These are phyloP conservation scores for Lepidium aucheri DNA, from an alignment of 345 rosid species.

Conservation along the genomic window DNA sequence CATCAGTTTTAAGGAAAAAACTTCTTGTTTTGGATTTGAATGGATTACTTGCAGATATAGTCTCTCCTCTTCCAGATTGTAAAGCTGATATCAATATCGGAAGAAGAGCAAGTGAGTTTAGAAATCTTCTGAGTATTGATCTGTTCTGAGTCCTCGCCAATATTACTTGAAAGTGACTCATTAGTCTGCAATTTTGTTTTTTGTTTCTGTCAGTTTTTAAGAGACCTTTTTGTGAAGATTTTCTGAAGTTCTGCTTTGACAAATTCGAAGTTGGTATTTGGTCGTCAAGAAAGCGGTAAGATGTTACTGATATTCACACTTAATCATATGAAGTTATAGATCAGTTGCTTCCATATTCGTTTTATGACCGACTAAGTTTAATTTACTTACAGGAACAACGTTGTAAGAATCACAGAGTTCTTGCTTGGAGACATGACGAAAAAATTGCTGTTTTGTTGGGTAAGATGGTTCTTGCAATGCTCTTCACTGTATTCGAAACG, in stretches of 20 bases:
- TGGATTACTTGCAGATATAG: conserved; percentile 75
- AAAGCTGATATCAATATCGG: conserved; percentile 44
- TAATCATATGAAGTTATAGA: background rate
- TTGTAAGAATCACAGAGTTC: conserved; percentile 46
- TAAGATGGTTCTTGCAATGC: conserved; percentile 23
- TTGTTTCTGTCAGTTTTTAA: conserved; percentile 34
- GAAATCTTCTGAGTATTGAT: background rate
- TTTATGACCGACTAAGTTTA: background rate
- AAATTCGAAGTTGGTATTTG: conserved; percentile 55
- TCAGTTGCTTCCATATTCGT: background rate
- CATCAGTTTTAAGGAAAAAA: conserved; percentile 27
- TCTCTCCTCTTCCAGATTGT: conserved; percentile 32
- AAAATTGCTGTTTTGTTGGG: conserved; percentile 84
- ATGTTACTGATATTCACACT: background rate
- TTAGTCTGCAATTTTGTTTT: background rate
- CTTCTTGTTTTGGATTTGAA: conserved; percentile 87
- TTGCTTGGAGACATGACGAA: conserved; percentile 71
- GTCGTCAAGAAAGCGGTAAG: conserved; percentile 39
- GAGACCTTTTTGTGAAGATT: conserved; percentile 46
- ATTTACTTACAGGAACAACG: conserved; percentile 42
- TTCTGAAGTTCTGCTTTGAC: conserved; percentile 50
- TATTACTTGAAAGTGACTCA: background rate
- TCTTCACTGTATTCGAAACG: background rate
- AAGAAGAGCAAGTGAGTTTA: conserved; percentile 51
- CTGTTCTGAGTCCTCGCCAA: background rate